Evolutionary conservation across 345 rosid genomes (phyloP), one percentile per base, ranked within the genome.

Genomic region (Corchorus capsularis): DNA sequence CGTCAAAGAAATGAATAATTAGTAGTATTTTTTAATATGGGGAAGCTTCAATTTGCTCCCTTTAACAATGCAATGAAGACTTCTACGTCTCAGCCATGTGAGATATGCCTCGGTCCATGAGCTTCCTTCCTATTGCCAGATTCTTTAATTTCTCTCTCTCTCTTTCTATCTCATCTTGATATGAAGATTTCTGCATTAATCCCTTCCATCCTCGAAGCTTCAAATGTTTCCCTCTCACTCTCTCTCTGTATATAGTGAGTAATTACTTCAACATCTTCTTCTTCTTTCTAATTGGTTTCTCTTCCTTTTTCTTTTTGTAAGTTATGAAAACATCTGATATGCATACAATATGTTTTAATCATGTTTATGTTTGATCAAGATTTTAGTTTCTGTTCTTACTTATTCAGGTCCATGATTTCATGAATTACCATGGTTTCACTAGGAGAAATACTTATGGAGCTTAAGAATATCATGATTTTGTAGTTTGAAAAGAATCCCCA

Each of bases 51-150:
- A 56, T 63, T 47, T 61, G 68, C 72, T 73, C 69, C 69, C 81
- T 74, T 75, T 66, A 84, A 75, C 85, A 71, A 80, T 72, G 85
- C 78, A 47, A 22, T n/a, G 78, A 59, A 76, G 83, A 79, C 81
- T 78, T 79, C 72, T 72, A 64, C 77, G 78, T 60, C 74, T 80
- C 49, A 87, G 71, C 89, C 93, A 87, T 89, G 93, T 87, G 91
- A 89, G 82, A 74, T 14, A 63, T 80, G 87, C 82, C 89, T 87
- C 75, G 88, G 45, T 83, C 72, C 66, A 74, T 72, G 93, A 72
- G 88, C 87, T 80, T 73, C 59, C 84, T 69, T 73, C 59, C 84
- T 69, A 49, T 81, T 52, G 47, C 67, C 78, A 78, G 83, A 80
- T 80, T 72, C 77, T 71, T 52, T 52, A 34, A 63, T 52, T 54